Conservation (phyloP, 208 protist species). For the Trypanosomatidae sp. region DNA sequence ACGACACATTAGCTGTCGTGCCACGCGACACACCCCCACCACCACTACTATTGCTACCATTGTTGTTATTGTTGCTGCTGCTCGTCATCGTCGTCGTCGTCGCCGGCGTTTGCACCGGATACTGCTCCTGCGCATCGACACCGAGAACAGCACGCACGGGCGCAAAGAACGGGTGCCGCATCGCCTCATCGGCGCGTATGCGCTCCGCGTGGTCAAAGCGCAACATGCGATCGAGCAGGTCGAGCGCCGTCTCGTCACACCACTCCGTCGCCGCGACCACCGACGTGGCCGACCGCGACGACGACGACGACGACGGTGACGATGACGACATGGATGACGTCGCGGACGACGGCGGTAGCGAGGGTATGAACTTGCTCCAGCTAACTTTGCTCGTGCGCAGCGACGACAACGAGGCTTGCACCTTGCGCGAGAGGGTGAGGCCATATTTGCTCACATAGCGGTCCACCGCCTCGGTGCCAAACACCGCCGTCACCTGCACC, state of each 20-base stretch:
- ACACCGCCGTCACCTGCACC: slow-evolving; percentile 90
- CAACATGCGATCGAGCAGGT: slow-evolving; percentile 96
- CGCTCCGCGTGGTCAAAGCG: slow-evolving; percentile 95
- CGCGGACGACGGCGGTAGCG: slow-evolving; percentile 39
- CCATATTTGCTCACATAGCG: slow-evolving; percentile 95
- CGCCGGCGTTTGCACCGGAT: no score
- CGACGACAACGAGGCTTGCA: slow-evolving; percentile 39
- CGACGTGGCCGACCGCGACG: no score
- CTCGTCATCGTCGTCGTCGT: not conserved
- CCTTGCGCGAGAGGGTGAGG: slow-evolving; percentile 76
- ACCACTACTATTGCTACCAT: slow-evolving; percentile 1
- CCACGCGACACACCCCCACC: no score
- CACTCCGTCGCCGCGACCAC: slow-evolving; percentile 12
- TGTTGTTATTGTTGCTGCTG: slow-evolving; percentile 1
- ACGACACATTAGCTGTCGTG: slow-evolving; percentile 2
- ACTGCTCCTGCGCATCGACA: slow-evolving; percentile 37
- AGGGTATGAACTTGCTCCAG: slow-evolving; percentile 33
- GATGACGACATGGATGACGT: no score
- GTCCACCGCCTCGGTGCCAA: slow-evolving; percentile 93
- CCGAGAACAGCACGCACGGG: slow-evolving; percentile 55
- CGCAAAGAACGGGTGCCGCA: slow-evolving; percentile 98
- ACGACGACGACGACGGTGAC: no score
- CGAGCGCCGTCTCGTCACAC: slow-evolving; percentile 91
- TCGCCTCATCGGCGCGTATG: slow-evolving; percentile 94
- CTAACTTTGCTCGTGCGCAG: slow-evolving; percentile 7